Evolutionary conservation across 2,329 filamentous ascomycete species (phyloP), one percentile per base, ranked within the genome.

Genomic region (Nothophaeocryptopus gaeumannii): DNA sequence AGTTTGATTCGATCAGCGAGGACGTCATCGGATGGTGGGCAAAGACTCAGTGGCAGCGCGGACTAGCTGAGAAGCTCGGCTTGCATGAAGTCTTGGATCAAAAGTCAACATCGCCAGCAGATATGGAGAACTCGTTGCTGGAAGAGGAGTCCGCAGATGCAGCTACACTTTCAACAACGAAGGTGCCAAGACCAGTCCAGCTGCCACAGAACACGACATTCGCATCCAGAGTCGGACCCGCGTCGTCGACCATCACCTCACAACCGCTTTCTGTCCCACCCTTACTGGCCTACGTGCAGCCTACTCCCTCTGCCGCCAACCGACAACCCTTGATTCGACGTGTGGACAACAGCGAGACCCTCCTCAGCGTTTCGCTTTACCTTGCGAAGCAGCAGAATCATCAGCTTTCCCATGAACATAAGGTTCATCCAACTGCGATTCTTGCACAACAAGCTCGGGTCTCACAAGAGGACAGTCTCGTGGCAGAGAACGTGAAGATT

Each of bases 21-120:
- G 92, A 97, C 63, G 83, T 96, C 5, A 76, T 97, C 12, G 90
- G 91, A 5, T 96, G 89, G 87, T 96, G 91, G 90, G 89, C 91
- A 31, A 97, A 97, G 68, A 84, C 92, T 1, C 84, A 84, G 47
- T 99, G 93, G 93, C 91, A 97, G 69, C 76, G 80, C 2, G 88
- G 89, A 0, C 75, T 96, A 2, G 82, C 81, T 0, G 82, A 86
- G 44, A 96, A 95, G 69, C 77, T 97, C 7, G 81, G 84, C 1
- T 73, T 96, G 45, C 74, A 80, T 42, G 77, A 85, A 38, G 79
- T 92, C 3, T 76, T 93, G 42, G 75, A 79, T 11, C 74, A 66
- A 50, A 67, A 67, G 13, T 34, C 42, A 16, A 45, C 47, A 11
- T 53, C 56, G 20, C 67, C 67, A 7, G 58, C 58, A 3, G 61